Evolutionary conservation across 139 green algal species (phyloP).

Genomic region (Chlamydomonas urium): DNA sequence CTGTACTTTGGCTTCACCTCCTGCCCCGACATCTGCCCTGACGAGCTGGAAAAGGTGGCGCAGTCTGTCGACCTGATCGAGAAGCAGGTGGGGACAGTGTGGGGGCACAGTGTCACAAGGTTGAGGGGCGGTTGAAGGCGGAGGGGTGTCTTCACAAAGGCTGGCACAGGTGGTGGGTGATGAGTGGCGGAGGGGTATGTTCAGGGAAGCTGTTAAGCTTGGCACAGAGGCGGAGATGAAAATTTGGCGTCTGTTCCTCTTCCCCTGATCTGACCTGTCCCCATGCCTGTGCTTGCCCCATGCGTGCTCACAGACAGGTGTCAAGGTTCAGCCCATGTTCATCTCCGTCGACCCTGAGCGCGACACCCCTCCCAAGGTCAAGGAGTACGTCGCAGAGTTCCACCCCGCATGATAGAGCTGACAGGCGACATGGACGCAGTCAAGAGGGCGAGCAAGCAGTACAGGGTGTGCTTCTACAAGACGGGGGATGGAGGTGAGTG

Average conservation of each 20-base stretch:
- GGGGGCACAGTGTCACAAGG: too few species aligned
- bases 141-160: too few species aligned
- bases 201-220: too few species aligned
- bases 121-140: too few species aligned
- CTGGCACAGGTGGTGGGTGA: too few species aligned
- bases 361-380: slow-evolving; percentile 51
- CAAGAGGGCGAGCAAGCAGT: slow-evolving; percentile 63
- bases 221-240: too few species aligned
- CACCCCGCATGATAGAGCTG: slow-evolving; percentile 92
- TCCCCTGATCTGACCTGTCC: too few species aligned
- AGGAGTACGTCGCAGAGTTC: slow-evolving; percentile 88
- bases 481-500: slow-evolving; percentile 35
- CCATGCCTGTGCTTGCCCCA: too few species aligned
- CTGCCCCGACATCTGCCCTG: slow-evolving; percentile 98
- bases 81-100: slow-evolving; percentile 27
- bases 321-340: slow-evolving; percentile 81
- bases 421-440: slow-evolving; percentile 76
- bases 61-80: slow-evolving; percentile 61
- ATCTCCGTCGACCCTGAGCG: slow-evolving; percentile 93
- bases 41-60: slow-evolving; percentile 95
- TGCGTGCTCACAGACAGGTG: slow-evolving; percentile 20
- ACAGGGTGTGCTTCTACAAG: slow-evolving; percentile 86
- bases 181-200: too few species aligned
- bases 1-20: slow-evolving; percentile 99
- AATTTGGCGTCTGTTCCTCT: too few species aligned